phyloP scores from a whole-genome alignment of 2,329 filamentous ascomycete species.

The Dactylellina cionopaga region DNA sequence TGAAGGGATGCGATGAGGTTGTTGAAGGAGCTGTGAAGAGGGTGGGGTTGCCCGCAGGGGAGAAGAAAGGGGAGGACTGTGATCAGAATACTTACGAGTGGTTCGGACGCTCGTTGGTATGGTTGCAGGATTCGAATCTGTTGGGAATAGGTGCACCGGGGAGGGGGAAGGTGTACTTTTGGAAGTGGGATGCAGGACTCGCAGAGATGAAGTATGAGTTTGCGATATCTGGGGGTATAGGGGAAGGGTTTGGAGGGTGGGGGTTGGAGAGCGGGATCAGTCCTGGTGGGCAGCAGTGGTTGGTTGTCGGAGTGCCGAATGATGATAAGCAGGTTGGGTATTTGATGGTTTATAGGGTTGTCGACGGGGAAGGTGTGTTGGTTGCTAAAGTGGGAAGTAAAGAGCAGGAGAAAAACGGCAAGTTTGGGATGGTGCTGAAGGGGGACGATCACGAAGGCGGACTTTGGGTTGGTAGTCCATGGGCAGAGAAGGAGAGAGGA shows the following conservation, averaged over 20 bases:
- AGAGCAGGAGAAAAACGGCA: slow-evolving; percentile 42
- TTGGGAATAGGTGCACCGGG: slow-evolving; percentile 54
- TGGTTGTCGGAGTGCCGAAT: slow-evolving; percentile 52
- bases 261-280: slow-evolving; percentile 47
- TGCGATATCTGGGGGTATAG: slow-evolving; percentile 7
- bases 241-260: slow-evolving; percentile 50
- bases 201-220: slow-evolving; percentile 6
- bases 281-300: slow-evolving; percentile 44
- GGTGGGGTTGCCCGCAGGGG: background rate
- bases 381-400: slow-evolving; percentile 44
- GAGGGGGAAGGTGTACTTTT: slow-evolving; percentile 50
- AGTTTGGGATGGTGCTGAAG: slow-evolving; percentile 54
- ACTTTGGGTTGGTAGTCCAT: slow-evolving; percentile 54
- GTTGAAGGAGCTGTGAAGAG: slow-evolving; percentile 22
- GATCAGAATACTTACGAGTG: slow-evolving; percentile 49
- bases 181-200: slow-evolving; percentile 17
- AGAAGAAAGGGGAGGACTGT: slow-evolving; percentile 19
- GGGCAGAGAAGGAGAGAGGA: slow-evolving; percentile 53
- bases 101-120: slow-evolving; percentile 53
- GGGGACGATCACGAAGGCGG: slow-evolving; percentile 37
- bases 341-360: slow-evolving; percentile 49
- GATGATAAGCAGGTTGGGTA: slow-evolving; percentile 53
- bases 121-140: slow-evolving; percentile 5
- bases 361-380: slow-evolving; percentile 10
- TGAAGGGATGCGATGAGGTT: slow-evolving; percentile 22